Conservation (phyloP, 306 rosid species). For the Vigna trinervia region DNA sequence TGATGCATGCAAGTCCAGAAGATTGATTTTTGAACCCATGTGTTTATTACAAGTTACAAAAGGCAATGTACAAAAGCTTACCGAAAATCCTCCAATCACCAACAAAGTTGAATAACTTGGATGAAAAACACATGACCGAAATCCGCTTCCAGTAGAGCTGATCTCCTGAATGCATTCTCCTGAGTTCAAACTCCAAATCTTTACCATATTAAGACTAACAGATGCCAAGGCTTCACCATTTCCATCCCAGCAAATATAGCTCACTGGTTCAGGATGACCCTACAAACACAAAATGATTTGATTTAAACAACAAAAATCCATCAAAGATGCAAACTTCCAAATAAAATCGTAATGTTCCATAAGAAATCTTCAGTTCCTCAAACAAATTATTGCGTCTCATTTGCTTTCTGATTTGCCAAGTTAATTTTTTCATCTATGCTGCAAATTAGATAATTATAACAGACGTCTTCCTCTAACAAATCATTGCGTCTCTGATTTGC, state of each 20-base stretch:
- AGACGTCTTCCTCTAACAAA: not conserved
- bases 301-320: slow-evolving; percentile 23
- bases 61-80: slow-evolving; percentile 43
- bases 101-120: slow-evolving; percentile 59
- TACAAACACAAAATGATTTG: slow-evolving; percentile 32
- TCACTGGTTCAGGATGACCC: slow-evolving; percentile 63
- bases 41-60: not conserved
- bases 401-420: too few relatives aligned
- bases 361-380: slow-evolving; percentile 24
- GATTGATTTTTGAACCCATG: not conserved
- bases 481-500: slow-evolving; percentile 1
- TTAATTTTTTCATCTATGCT: not conserved
- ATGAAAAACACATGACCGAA: slow-evolving; percentile 60
- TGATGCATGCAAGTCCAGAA: not conserved
- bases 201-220: slow-evolving; percentile 56
- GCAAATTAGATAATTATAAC: not conserved
- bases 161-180: slow-evolving; percentile 63
- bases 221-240: slow-evolving; percentile 57
- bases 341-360: not conserved
- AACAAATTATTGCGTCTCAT: too few relatives aligned
- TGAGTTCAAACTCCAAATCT: slow-evolving; percentile 54
- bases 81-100: slow-evolving; percentile 57
- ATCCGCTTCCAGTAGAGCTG: slow-evolving; percentile 46
- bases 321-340: slow-evolving; percentile 13
- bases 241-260: slow-evolving; percentile 58